Conservation (phyloP, 345 rosid species). For the Populus alba region DNA sequence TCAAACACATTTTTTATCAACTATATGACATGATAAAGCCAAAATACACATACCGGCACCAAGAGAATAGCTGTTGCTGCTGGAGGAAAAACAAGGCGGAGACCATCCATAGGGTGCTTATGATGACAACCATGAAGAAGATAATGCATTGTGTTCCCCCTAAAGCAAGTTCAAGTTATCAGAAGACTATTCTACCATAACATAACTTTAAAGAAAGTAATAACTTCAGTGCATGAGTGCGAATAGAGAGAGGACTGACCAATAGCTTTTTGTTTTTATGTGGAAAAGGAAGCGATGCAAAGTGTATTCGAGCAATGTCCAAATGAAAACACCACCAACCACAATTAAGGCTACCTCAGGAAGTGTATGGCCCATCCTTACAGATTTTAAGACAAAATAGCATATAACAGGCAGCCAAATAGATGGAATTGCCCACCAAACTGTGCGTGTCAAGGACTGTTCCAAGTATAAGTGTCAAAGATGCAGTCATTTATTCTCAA, state of each 20-base stretch:
- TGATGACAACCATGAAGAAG: conserved; percentile 92
- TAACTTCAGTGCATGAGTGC: neutral
- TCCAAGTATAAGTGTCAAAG: conserved; percentile 4
- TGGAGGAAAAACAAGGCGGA: conserved; percentile 85
- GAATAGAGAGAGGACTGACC: conserved; percentile 51
- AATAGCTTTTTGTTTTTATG: conserved; percentile 73
- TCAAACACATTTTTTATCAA: neutral
- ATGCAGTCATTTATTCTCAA: conserved; percentile 2
- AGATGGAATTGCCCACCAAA: conserved; percentile 93
- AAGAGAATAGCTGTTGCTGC: conserved; percentile 67
- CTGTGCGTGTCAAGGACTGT: conserved; percentile 88
- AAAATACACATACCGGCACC: conserved; percentile 48
- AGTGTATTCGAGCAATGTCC: conserved; percentile 87
- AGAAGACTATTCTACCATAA: neutral
- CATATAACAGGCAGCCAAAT: conserved; percentile 89
- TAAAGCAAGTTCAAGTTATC: conserved; percentile 21
- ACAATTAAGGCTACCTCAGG: conserved; percentile 54
- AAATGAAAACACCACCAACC: conserved; percentile 59
- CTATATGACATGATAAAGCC: neutral
- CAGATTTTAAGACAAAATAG: conserved; percentile 59
- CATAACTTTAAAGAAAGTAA: neutral
- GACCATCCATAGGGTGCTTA: conserved; percentile 89
- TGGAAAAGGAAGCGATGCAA: conserved; percentile 98
- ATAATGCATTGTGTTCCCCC: conserved; percentile 79
- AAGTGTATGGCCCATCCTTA: conserved; percentile 56